Percentiles rank a stretch among this genome's conserved stretches.
Evolutionary conservation across 257 asterid genomes (phyloP).

Genomic region (Capsicum pubescens): DNA sequence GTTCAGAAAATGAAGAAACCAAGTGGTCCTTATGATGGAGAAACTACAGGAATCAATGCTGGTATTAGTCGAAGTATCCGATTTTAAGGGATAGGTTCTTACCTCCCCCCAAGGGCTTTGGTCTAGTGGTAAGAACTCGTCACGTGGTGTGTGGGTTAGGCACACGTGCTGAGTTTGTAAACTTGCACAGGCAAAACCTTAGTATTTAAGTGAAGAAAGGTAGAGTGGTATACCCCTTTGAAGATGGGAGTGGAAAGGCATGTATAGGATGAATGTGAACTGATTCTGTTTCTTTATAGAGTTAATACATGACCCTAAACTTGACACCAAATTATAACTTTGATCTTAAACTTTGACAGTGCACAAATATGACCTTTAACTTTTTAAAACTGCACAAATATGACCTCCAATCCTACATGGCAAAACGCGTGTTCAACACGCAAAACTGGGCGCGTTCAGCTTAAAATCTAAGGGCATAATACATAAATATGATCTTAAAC

Average conservation of each 20-base stretch:
- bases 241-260: background rate
- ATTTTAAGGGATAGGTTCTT: slow-evolving; percentile 58
- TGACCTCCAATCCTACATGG: too few relatives aligned
- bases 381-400: too few relatives aligned
- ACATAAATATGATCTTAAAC: too few relatives aligned
- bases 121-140: background rate
- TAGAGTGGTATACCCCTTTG: background rate
- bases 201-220: background rate
- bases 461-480: too few relatives aligned
- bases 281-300: background rate
- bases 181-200: background rate
- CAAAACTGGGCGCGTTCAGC: too few relatives aligned
- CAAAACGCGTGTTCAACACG: too few relatives aligned
- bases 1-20: slow-evolving; percentile 61
- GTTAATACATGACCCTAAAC: too few relatives aligned
- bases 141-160: background rate
- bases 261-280: background rate
- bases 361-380: too few relatives aligned
- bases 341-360: too few relatives aligned
- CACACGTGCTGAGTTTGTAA: background rate
- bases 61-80: slow-evolving; percentile 65
- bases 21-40: slow-evolving; percentile 79
- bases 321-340: too few relatives aligned
- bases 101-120: background rate
- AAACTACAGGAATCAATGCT: slow-evolving; percentile 80